Conservation (phyloP, 2,329 filamentous ascomycete genomes). For the Calonectria hawksworthii region DNA sequence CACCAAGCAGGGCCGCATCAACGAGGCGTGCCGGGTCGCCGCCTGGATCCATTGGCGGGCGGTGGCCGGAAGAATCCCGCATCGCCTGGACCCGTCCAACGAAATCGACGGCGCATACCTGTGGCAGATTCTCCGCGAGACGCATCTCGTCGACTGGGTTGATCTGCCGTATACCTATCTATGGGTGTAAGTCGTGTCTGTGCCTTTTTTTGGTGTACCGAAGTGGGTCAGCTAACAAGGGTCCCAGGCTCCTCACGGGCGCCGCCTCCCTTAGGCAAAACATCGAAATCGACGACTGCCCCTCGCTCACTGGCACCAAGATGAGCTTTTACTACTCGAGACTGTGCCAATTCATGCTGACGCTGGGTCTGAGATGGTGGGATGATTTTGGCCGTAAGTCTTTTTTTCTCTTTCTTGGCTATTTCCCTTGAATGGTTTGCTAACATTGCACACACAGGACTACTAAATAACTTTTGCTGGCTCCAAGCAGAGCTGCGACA, state of each 20-base stretch:
- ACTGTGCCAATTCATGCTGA: constrained; percentile 19
- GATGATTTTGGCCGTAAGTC: constrained; percentile 19
- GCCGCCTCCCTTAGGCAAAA: constrained; percentile 1
- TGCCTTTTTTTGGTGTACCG: neutral
- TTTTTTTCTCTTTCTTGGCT: neutral
- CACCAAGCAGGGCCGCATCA: constrained; percentile 3
- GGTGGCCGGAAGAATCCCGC: neutral
- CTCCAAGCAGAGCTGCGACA: constrained; percentile 12
- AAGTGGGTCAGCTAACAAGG: neutral
- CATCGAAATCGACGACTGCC: neutral
- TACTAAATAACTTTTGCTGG: constrained; percentile 16
- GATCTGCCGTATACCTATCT: constrained; percentile 10
- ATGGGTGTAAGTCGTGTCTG: constrained; percentile 1
- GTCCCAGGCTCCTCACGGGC: constrained; percentile 8
- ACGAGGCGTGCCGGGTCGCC: constrained; percentile 7
- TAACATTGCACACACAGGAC: neutral
- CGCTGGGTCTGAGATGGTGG: constrained; percentile 15
- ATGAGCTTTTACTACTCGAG: constrained; percentile 20
- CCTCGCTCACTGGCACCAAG: constrained; percentile 6
- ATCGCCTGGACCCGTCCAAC: constrained; percentile 1
- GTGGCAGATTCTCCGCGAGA: constrained; percentile 3
- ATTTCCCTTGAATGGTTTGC: neutral
- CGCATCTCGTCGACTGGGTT: constrained; percentile 10
- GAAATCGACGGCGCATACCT: constrained; percentile 9
- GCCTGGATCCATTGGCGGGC: constrained; percentile 20